Evolutionary conservation across 1,284 basidiomycete genomes (phyloP), one percentile per base, ranked within the genome.

Genomic region (Rhizoctonia solani): DNA sequence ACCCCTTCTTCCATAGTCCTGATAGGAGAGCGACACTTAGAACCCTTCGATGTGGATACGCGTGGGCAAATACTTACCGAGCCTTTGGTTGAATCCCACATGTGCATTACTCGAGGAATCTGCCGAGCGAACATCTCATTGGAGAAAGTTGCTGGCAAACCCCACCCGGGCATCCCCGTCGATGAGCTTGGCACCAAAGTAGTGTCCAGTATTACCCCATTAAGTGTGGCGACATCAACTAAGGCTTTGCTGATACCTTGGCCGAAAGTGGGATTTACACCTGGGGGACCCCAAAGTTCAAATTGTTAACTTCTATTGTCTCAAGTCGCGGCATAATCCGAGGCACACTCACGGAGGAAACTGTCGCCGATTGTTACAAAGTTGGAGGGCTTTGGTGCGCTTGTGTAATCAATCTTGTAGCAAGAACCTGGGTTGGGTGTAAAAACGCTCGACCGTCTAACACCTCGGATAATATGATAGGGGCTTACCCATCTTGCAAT

Each of bases 81-180:
- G 34, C 52, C 47, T 29, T 63, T 63, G 9, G 58, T 63, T 11
- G 58, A 63, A 32, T 63, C 58, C 58, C 58, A 63, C 58, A 63
- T 50, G 21, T 63, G 58, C 58, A 63, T 63, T 25, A 63, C 34
- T 5, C 58, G 58, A 23, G 58, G 58, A 41, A 27, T 25, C 30
- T 63, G 58, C 27, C 58, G 46, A 9, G 46, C 47, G 21, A 63
- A 32, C 58, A 63, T 63, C 21, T 52, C 58, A 21, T 25, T 23
- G 8, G 58, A 50, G 25, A 63, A 63, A 19, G 46, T 39, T 9
- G 14, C 34, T 2, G 58, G 58, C n/a, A 63, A 47, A 29, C 32
- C 3, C 46, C 34, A 52, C 14, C 34, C 46, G 3, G 16, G 29
- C 9, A 4, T 23, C 30, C 25, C 25, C 9, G 14, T 52, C 19